phyloP scores from a whole-genome alignment of 352 stramenopile genomes.

The Phytopythium mirpurense region DNA sequence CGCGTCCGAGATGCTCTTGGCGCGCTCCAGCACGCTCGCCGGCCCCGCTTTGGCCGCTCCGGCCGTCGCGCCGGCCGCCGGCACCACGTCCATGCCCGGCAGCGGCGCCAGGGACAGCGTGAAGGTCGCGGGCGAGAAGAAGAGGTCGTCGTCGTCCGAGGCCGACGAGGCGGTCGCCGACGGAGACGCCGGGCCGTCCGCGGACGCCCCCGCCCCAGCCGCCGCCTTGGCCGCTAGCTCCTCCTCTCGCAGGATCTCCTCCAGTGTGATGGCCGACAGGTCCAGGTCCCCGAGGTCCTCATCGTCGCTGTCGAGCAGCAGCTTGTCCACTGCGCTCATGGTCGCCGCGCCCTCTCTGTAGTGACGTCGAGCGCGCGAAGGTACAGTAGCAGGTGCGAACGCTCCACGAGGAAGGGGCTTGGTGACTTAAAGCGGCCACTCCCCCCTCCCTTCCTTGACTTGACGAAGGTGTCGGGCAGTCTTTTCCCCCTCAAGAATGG shows the following conservation, averaged over 20 bases:
- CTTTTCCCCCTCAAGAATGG: conserved; percentile 7
- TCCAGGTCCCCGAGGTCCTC: conserved; percentile 63
- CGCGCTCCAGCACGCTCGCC: conserved; percentile 18
- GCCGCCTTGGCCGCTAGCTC: conserved; percentile 32
- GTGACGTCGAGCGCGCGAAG: no score
- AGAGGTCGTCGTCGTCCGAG: conserved; percentile 47
- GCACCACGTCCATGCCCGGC: conserved; percentile 64
- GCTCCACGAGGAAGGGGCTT: no score
- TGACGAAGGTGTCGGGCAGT: neutral
- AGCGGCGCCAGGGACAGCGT: conserved; percentile 52
- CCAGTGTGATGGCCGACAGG: conserved; percentile 57
- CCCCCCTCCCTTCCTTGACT: neutral
- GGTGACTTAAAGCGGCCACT: no score
- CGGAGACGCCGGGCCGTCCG: conserved; percentile 8
- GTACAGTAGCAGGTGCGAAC: no score
- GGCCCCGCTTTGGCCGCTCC: conserved; percentile 4
- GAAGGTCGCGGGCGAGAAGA: conserved; percentile 72
- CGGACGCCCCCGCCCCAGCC: neutral
- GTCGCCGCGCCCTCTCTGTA: no score
- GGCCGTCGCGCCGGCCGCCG: conserved; percentile 10
- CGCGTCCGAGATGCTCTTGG: conserved; percentile 39
- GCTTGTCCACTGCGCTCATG: conserved; percentile 53
- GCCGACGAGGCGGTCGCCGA: conserved; percentile 3
- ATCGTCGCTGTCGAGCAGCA: conserved; percentile 63
- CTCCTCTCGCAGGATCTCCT: conserved; percentile 71